These are phyloP conservation scores for Euphorbia celastroides DNA, from an alignment of 441 rosid genomes.

Conservation along the genomic window DNA sequence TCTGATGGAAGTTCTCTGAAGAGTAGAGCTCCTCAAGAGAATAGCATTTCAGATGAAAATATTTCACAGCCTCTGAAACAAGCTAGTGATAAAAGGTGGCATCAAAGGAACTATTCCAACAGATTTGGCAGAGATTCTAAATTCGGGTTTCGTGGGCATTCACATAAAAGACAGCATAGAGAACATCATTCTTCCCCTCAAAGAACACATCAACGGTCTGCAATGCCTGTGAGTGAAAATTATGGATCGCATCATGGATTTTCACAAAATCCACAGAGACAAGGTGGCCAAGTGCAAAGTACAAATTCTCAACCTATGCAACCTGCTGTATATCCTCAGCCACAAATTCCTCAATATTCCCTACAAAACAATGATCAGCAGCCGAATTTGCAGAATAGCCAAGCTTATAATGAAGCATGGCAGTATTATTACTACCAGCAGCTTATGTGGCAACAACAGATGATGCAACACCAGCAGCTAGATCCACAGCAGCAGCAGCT, in stretches of 20 bases:
- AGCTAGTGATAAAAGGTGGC: constrained; percentile 29
- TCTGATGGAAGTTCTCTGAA: constrained; percentile 25
- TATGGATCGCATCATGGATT: constrained; percentile 28
- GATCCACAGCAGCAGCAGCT: constrained; percentile 37
- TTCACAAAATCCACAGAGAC: constrained; percentile 29
- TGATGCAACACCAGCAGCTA: constrained; percentile 28
- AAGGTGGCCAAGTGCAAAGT: constrained; percentile 26
- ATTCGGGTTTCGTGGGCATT: constrained; percentile 39
- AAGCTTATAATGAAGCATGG: constrained; percentile 70
- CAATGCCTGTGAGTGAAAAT: constrained; percentile 22
- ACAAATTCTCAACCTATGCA: constrained; percentile 33
- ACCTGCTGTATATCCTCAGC: constrained; percentile 35
- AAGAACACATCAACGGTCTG: constrained; percentile 17
- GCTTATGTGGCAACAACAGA: constrained; percentile 46
- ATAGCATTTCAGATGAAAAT: neutral
- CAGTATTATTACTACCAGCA: constrained; percentile 70
- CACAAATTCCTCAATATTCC: constrained; percentile 41
- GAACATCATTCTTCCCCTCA: constrained; percentile 31
- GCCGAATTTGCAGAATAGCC: constrained; percentile 38
- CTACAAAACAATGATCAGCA: constrained; percentile 41
- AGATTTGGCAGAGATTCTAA: constrained; percentile 40
- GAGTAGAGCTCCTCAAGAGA: constrained; percentile 23
- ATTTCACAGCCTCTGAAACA: constrained; percentile 20
- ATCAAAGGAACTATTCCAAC: constrained; percentile 30
- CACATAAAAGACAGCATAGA: constrained; percentile 34